Evolutionary conservation across 73 alveolate species (phyloP).

Genomic region (Paramecium octaurelia): DNA sequence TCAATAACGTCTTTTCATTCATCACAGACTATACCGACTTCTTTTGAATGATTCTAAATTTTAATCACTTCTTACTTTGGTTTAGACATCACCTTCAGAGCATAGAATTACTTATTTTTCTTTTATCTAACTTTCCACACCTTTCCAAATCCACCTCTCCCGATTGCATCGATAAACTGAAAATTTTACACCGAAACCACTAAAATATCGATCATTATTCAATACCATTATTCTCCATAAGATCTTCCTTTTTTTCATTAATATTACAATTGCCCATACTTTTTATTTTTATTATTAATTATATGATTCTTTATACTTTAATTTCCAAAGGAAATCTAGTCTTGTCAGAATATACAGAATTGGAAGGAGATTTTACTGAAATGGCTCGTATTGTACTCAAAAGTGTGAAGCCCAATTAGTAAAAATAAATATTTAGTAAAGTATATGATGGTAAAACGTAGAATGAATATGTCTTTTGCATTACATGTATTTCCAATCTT

Average conservation of each 20-base stretch:
- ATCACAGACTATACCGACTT: constrained; percentile 72
- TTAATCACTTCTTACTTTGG: neutral
- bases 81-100: constrained; percentile 80
- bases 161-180: constrained; percentile 34
- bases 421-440: constrained; percentile 12
- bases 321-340: neutral
- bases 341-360: neutral
- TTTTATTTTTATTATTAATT: neutral
- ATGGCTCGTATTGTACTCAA: neutral
- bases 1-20: constrained; percentile 73
- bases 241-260: constrained; percentile 20
- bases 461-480: neutral
- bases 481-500: neutral
- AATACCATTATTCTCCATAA: neutral
- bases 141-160: constrained; percentile 59
- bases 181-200: neutral
- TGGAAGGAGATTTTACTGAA: neutral
- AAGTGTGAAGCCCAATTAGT: neutral
- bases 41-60: constrained; percentile 65
- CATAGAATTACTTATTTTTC: constrained; percentile 68
- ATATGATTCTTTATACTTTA: neutral
- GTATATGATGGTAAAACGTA: neutral
- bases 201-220: neutral
- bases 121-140: constrained; percentile 83
- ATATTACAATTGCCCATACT: constrained; percentile 5